Evolutionary conservation across 2,329 filamentous ascomycete species (phyloP).

Genomic region (Aspergillus luchuensis): DNA sequence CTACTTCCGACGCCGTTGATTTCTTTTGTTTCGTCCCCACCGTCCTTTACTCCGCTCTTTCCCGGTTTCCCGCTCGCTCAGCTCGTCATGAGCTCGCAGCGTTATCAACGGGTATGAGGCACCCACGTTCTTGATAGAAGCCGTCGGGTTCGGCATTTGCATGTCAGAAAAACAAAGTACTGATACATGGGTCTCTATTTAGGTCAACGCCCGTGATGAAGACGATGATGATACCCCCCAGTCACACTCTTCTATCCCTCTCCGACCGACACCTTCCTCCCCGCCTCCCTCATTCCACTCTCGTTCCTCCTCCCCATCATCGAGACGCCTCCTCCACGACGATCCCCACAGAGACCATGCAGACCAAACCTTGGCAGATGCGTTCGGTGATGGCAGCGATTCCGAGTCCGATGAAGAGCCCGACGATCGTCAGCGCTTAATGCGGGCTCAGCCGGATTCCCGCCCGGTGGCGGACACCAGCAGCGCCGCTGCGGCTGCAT

Average conservation of each 20-base stretch:
- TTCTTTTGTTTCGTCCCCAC: slow-evolving; percentile 18
- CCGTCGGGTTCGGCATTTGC: not conserved
- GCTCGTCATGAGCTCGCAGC: slow-evolving; percentile 53
- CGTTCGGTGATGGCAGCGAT: slow-evolving; percentile 82
- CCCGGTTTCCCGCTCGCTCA: slow-evolving; percentile 32
- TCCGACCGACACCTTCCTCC: slow-evolving; percentile 41
- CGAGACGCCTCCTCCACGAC: slow-evolving; percentile 55
- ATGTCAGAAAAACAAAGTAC: not conserved
- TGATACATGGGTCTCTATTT: slow-evolving; percentile 12
- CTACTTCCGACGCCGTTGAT: slow-evolving; percentile 7
- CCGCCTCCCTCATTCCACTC: slow-evolving; percentile 82
- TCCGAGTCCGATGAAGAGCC: slow-evolving; percentile 68
- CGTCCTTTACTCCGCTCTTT: slow-evolving; percentile 9
- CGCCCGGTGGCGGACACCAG: slow-evolving; percentile 31
- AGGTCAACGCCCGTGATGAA: slow-evolving; percentile 50
- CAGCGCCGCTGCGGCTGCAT: slow-evolving; percentile 20
- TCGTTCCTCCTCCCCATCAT: slow-evolving; percentile 68
- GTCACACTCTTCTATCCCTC: slow-evolving; percentile 35
- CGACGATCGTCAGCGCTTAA: slow-evolving; percentile 83
- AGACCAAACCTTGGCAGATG: slow-evolving; percentile 83
- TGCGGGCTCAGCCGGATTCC: slow-evolving; percentile 62
- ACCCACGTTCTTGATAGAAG: slow-evolving; percentile 19
- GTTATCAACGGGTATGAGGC: slow-evolving; percentile 50
- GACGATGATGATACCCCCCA: slow-evolving; percentile 40
- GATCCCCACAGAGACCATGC: slow-evolving; percentile 59